Conservation (phyloP, 306 rosid species). For the Lagenaria siceraria region DNA sequence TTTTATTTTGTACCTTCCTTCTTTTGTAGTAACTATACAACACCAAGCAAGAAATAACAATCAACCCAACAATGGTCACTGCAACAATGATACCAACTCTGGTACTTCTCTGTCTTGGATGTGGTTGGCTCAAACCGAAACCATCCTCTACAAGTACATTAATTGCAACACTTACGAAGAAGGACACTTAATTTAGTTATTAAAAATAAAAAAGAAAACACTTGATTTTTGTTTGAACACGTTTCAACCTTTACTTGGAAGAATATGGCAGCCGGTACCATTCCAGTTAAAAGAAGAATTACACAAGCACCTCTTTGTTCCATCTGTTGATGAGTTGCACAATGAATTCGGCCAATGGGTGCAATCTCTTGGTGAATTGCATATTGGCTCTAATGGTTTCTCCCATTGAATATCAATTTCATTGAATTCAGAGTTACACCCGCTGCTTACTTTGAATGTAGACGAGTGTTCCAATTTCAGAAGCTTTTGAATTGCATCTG, state of each 20-base stretch:
- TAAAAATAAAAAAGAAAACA: too few species aligned
- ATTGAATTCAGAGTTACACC: neutral
- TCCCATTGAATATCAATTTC: slow-evolving; percentile 16
- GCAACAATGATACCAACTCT: neutral
- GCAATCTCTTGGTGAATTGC: slow-evolving; percentile 14
- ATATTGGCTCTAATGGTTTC: slow-evolving; percentile 16
- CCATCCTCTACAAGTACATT: neutral
- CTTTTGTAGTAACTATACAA: neutral
- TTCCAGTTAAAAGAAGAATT: slow-evolving; percentile 13
- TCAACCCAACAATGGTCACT: neutral
- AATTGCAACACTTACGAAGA: too few species aligned
- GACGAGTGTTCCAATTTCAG: neutral
- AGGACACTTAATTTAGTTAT: too few species aligned
- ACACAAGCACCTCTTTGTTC: slow-evolving; percentile 21
- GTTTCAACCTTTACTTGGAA: neutral
- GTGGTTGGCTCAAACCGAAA: neutral
- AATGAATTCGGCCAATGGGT: slow-evolving; percentile 18
- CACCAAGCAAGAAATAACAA: neutral
- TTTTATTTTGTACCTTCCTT: neutral
- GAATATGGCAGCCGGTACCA: slow-evolving; percentile 11
- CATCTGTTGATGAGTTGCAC: slow-evolving; percentile 12
- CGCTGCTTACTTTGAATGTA: neutral
- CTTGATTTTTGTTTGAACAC: too few species aligned
- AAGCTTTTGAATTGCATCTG: neutral
- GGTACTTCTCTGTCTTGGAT: neutral